Percentiles rank a stretch among this genome's conserved stretches.
Evolutionary conservation across 495 filamentous ascomycete genomes (phyloP).

Genomic region (Chaetomium tenue): DNA sequence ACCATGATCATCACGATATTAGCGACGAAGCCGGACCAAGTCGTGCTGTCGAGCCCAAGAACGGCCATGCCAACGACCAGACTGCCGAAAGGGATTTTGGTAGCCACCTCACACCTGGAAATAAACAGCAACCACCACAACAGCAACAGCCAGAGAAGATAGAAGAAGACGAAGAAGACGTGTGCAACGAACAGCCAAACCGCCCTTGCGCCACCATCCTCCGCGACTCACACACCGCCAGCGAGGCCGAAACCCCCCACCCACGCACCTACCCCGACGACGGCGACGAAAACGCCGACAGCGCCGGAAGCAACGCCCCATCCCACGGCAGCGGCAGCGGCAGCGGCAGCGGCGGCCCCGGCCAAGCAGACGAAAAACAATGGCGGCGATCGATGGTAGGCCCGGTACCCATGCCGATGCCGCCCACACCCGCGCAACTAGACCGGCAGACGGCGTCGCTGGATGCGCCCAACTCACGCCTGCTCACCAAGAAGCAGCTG

Average conservation of each 20-base stretch:
- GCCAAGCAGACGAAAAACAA: conserved; percentile 47
- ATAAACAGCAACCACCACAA: neutral
- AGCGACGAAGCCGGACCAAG: conserved; percentile 30
- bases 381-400: conserved; percentile 41
- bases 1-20: neutral
- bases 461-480: conserved; percentile 46
- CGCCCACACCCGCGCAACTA: conserved; percentile 27
- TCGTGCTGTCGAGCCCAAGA: conserved; percentile 39
- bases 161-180: neutral
- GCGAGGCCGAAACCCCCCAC: neutral
- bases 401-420: conserved; percentile 6
- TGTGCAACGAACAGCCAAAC: neutral
- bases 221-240: neutral
- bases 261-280: neutral
- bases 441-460: conserved; percentile 20
- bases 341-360: conserved; percentile 23
- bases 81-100: neutral
- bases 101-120: neutral
- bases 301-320: neutral
- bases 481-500: conserved; percentile 88
- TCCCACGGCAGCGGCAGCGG: neutral
- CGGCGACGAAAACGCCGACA: neutral
- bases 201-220: neutral
- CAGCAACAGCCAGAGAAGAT: neutral
- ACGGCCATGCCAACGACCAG: conserved; percentile 11